Percentiles rank a stretch among this genome's conserved stretches.
Evolutionary conservation across 1,284 basidiomycete genomes (phyloP).

Genomic region (Athelia psychrophila): DNA sequence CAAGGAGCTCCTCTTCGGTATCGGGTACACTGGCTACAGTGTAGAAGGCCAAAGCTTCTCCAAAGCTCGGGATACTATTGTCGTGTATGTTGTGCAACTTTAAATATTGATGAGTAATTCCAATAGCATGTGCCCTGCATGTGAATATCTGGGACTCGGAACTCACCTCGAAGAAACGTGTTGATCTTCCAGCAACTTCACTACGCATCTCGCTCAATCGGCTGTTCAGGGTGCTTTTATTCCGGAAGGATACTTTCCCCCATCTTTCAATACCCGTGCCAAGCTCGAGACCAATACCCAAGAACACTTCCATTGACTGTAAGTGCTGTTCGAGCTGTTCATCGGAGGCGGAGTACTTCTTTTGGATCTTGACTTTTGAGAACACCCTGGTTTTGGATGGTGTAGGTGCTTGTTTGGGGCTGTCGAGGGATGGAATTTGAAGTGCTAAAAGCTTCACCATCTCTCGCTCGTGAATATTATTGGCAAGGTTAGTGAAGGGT

Average conservation of each 20-base stretch:
- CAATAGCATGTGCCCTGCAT: too few species aligned
- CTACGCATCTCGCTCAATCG: background rate
- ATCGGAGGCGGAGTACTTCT: background rate
- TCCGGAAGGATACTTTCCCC: background rate
- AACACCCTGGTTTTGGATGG: background rate
- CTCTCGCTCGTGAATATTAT: background rate
- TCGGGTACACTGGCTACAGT: background rate
- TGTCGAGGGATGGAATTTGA: background rate
- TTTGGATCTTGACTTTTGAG: background rate
- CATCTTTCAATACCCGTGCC: background rate
- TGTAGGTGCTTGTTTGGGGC: background rate
- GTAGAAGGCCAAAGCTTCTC: background rate
- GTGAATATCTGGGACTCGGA: too few species aligned
- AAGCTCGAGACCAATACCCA: background rate
- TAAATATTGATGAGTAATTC: too few species aligned
- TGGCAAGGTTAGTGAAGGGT: slow-evolving; percentile 3
- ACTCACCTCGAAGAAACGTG: background rate
- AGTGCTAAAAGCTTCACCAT: background rate
- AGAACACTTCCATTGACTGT: background rate
- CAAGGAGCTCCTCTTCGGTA: background rate
- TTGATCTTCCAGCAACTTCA: background rate
- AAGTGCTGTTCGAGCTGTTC: background rate
- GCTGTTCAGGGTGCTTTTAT: background rate
- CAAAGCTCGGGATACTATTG: background rate
- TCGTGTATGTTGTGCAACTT: background rate